Evolutionary conservation across 345 rosid species (phyloP).

Genomic region (Clausena lansium): DNA sequence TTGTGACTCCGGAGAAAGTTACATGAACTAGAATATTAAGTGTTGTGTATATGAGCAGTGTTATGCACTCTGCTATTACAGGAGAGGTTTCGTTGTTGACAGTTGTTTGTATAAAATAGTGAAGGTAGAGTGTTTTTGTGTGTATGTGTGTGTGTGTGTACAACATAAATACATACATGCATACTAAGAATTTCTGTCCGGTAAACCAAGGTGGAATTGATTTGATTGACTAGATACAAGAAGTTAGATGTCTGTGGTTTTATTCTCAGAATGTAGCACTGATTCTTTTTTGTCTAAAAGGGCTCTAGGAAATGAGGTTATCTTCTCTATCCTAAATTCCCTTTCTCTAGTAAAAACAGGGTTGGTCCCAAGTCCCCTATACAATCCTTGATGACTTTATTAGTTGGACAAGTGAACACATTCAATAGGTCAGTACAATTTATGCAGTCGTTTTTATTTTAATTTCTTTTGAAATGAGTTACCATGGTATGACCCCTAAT

Average conservation of each 20-base stretch:
- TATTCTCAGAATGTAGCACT: not conserved
- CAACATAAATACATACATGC: too few species aligned
- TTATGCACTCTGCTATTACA: not conserved
- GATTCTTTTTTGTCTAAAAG: not conserved
- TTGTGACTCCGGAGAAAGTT: slow-evolving; percentile 58
- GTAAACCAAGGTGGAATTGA: too few species aligned
- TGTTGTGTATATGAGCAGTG: not conserved
- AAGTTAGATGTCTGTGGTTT: not conserved
- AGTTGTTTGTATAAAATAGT: not conserved
- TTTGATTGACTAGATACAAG: not conserved
- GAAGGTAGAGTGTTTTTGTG: too few species aligned
- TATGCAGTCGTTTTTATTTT: not conserved
- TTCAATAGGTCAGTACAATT: not conserved
- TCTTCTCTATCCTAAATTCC: not conserved
- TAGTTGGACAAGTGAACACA: not conserved
- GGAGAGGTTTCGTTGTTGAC: not conserved
- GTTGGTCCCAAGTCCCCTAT: not conserved
- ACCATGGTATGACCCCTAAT: not conserved
- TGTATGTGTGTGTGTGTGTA: too few species aligned
- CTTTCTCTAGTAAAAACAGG: not conserved
- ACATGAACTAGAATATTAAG: slow-evolving; percentile 76
- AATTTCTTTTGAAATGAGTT: not conserved
- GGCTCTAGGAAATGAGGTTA: not conserved
- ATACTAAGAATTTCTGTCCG: too few species aligned
- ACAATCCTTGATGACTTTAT: not conserved